Evolutionary conservation across 768 basidiomycete genomes (phyloP), one percentile per base, ranked within the genome.

Genomic region (Lactarius sp.): DNA sequence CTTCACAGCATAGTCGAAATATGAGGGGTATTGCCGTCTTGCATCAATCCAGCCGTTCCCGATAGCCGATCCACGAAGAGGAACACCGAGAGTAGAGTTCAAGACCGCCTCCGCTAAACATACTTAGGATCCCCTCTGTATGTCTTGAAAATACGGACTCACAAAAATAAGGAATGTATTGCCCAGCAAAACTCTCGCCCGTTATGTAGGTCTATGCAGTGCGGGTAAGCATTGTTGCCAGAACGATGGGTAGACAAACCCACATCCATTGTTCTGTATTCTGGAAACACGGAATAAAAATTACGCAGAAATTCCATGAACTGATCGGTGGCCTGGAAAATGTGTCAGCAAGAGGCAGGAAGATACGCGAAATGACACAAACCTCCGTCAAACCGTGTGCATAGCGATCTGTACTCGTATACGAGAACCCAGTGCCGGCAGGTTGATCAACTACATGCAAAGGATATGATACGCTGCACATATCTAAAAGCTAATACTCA

Each of bases 31-130:
- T 76, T 99, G 97, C 61, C 80, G 79, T 47, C 83, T 83, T 0
- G 87, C 86, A 73, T 98, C 95, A 52, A 97, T 96, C 97, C 97
- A 99, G 6, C 96, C 96, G 73, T 99, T 99, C 22, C 97, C 97
- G 50, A 99, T 97, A 0, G 96, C 92, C 16, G 83, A 76, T 1
- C 97, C 97, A 50, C 81, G 81, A 8, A 98, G 77, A 0, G 84
- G 85, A 33, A 87, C 77, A 31, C 78, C 71, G 18, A 92, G 76
- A 39, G 80, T 73, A 6, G 85, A 84, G 65, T 79, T 73, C 36
- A 97, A 77, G 51, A 96, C 78, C 18, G 85, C 89, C 67, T 94
- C 83, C 70, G 92, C 94, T 94, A 65, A 44, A 65, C 1, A 20
- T 22, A 41, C 13, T 66, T 46, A 59, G 20, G 16, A 34, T 20